Conservation (phyloP, 2,329 filamentous ascomycete genomes). For the Talaromyces albobiverticillius region DNA sequence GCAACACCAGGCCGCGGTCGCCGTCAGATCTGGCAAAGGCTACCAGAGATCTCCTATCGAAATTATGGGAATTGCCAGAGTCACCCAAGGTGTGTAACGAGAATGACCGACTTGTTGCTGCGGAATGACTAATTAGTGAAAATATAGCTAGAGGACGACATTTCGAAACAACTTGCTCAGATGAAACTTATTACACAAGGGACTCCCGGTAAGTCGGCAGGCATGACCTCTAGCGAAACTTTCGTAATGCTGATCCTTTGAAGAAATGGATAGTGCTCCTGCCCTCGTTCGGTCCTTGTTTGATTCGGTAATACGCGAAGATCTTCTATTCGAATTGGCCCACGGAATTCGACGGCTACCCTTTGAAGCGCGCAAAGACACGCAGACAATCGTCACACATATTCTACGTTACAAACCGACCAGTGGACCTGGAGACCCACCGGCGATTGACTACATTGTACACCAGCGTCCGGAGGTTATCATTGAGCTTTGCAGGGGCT, state of each 20-base stretch:
- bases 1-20: constrained; percentile 57
- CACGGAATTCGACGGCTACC: constrained; percentile 79
- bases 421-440: constrained; percentile 69
- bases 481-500: constrained; percentile 82
- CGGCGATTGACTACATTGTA: constrained; percentile 85
- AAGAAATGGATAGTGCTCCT: constrained; percentile 81
- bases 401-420: constrained; percentile 82
- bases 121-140: neutral
- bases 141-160: constrained; percentile 73
- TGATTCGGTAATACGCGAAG: constrained; percentile 79
- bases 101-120: constrained; percentile 16
- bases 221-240: too few relatives aligned
- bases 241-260: constrained; percentile 14
- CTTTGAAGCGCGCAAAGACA: constrained; percentile 95
- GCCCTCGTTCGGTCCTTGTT: constrained; percentile 87
- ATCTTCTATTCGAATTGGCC: constrained; percentile 80
- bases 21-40: constrained; percentile 60
- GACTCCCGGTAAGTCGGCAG: constrained; percentile 67
- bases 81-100: constrained; percentile 51
- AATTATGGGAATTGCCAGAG: constrained; percentile 57
- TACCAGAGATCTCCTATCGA: constrained; percentile 62
- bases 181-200: constrained; percentile 95
- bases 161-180: constrained; percentile 78
- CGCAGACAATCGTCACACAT: constrained; percentile 92
- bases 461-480: constrained; percentile 83